Evolutionary conservation across 1,284 basidiomycete genomes (phyloP).

Genomic region (Fistulina hepatica): DNA sequence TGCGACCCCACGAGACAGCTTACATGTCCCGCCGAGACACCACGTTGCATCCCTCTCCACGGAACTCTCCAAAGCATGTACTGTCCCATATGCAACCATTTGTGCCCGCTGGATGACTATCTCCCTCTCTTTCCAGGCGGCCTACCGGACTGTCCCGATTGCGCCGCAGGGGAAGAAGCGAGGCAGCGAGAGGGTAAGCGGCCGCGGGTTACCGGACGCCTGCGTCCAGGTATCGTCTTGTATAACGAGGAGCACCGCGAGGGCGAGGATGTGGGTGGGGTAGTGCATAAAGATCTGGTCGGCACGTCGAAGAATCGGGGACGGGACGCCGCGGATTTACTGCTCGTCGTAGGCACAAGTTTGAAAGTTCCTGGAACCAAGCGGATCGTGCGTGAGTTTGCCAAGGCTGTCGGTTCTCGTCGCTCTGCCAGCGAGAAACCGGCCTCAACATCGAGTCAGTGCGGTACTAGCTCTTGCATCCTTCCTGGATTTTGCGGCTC

Average conservation of each 20-base stretch:
- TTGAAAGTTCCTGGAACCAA: conserved; percentile 89
- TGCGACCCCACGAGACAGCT: conserved; percentile 24
- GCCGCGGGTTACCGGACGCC: conserved; percentile 66
- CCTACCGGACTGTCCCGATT: conserved; percentile 73
- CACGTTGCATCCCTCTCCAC: conserved; percentile 84
- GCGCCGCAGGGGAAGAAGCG: conserved; percentile 57
- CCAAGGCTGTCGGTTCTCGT: conserved; percentile 63
- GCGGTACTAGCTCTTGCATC: conserved; percentile 31
- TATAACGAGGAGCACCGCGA: conserved; percentile 87
- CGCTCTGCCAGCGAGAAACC: conserved; percentile 20
- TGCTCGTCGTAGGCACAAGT: conserved; percentile 87
- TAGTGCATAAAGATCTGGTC: conserved; percentile 67
- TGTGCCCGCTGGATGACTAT: conserved; percentile 53
- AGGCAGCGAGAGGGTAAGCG: conserved; percentile 73
- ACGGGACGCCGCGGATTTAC: conserved; percentile 64
- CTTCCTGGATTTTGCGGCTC: conserved; percentile 27
- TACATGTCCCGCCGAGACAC: conserved; percentile 38
- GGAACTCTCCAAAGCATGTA: conserved; percentile 75
- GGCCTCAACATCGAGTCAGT: conserved; percentile 17
- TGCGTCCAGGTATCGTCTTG: conserved; percentile 82
- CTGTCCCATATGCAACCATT: conserved; percentile 72
- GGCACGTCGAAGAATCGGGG: conserved; percentile 55
- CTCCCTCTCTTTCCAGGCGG: conserved; percentile 45
- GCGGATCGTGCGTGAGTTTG: conserved; percentile 84
- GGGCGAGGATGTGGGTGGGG: conserved; percentile 77